Evolutionary conservation across 2,329 filamentous ascomycete species (phyloP).

Genomic region (Ascochyta viciae-villosae): DNA sequence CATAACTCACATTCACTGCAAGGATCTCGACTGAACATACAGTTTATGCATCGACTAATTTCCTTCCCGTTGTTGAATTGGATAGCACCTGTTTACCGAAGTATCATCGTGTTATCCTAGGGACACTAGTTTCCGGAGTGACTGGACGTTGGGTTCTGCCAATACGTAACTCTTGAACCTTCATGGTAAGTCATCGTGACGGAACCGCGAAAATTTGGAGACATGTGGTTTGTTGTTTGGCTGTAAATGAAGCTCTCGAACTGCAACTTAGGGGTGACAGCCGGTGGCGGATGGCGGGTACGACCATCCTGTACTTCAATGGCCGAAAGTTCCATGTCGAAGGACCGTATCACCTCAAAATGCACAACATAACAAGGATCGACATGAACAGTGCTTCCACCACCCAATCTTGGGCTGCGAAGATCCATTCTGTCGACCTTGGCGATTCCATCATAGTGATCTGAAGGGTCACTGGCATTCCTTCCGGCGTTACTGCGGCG

Average conservation of each 20-base stretch:
- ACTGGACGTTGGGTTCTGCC: neutral
- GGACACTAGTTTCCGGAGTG: neutral
- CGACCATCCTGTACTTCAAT: slow-evolving; percentile 1
- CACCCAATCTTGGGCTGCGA: neutral
- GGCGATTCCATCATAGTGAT: neutral
- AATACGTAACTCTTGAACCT: neutral
- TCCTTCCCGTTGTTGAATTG: no score
- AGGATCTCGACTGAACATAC: no score
- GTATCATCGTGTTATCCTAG: neutral
- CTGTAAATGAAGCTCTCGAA: neutral
- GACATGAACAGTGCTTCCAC: neutral
- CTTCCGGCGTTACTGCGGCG: slow-evolving; percentile 7
- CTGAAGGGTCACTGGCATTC: slow-evolving; percentile 1
- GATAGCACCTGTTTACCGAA: neutral
- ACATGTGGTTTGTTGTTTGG: slow-evolving; percentile 10
- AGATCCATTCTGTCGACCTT: neutral
- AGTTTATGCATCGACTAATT: no score
- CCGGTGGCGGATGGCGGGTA: slow-evolving; percentile 6
- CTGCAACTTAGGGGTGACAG: neutral
- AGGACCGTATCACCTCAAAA: neutral
- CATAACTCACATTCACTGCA: no score
- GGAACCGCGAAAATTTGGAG: neutral
- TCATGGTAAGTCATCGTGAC: neutral
- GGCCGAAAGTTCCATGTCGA: neutral
- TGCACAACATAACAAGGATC: neutral